A percentile compares a stretch with the other conserved stretches of the same genome.
Conservation (phyloP, 306 rosid genomes). For the Chamaecrista fasciculata region DNA sequence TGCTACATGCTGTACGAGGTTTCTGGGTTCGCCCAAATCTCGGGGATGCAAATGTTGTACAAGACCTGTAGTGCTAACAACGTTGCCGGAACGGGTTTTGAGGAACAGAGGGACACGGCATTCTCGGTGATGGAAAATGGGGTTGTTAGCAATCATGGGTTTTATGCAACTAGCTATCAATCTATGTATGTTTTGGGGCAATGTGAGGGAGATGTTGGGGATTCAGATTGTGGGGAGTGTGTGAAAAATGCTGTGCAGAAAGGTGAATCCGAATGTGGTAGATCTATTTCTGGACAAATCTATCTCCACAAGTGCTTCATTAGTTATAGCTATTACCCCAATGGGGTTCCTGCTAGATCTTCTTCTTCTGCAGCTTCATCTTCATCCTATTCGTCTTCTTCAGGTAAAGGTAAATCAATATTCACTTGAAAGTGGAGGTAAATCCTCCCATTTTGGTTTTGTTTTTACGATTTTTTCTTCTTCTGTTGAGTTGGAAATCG, state of each 20-base stretch:
- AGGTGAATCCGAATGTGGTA: slow-evolving; percentile 89
- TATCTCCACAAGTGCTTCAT: slow-evolving; percentile 84
- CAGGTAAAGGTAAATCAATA: slow-evolving; percentile 49
- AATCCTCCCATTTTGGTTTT: neutral
- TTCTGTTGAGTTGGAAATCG: too few species aligned
- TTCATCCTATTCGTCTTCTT: slow-evolving; percentile 46
- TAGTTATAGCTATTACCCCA: slow-evolving; percentile 78
- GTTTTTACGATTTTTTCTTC: too few species aligned
- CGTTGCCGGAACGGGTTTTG: slow-evolving; percentile 76
- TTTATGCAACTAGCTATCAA: slow-evolving; percentile 71
- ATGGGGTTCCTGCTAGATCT: slow-evolving; percentile 79
- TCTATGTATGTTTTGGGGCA: slow-evolving; percentile 76
- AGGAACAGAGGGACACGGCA: slow-evolving; percentile 79
- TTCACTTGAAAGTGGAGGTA: neutral
- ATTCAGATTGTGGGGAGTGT: slow-evolving; percentile 82
- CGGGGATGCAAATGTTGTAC: slow-evolving; percentile 79
- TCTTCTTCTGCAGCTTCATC: slow-evolving; percentile 48
- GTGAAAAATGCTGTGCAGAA: slow-evolving; percentile 72
- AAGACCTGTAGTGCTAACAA: slow-evolving; percentile 68
- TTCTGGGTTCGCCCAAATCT: slow-evolving; percentile 73
- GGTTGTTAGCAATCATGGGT: slow-evolving; percentile 76
- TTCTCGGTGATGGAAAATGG: slow-evolving; percentile 73
- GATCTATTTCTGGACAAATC: slow-evolving; percentile 77
- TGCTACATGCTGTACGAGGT: slow-evolving; percentile 82
- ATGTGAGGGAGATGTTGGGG: slow-evolving; percentile 91